Conservation (phyloP, 768 basidiomycete species). For the Pleurotus tuoliensis region DNA sequence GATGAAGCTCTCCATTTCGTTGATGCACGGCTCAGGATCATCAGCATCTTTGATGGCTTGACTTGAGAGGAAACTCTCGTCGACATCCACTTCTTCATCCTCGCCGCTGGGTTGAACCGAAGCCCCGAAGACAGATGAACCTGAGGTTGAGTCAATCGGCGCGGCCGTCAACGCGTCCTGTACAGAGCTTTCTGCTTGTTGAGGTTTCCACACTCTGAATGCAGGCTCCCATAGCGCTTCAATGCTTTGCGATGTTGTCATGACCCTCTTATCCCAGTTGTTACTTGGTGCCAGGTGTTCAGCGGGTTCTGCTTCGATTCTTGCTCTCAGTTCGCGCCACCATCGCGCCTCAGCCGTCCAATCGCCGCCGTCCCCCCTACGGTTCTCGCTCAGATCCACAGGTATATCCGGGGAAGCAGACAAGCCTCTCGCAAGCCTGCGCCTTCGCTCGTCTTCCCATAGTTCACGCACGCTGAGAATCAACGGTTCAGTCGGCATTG, state of each 20-base stretch:
- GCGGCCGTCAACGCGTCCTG: constrained; percentile 9
- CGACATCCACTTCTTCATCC: constrained; percentile 40
- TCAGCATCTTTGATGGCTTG: constrained; percentile 37
- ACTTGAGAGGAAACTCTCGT: constrained; percentile 46
- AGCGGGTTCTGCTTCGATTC: constrained; percentile 48
- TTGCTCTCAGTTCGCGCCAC: constrained; percentile 66
- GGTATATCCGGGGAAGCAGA: constrained; percentile 72
- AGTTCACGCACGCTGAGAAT: constrained; percentile 88
- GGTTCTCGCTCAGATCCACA: constrained; percentile 60
- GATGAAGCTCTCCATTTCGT: constrained; percentile 20
- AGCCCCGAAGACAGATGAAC: background rate
- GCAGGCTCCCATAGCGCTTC: constrained; percentile 79
- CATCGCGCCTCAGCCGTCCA: constrained; percentile 75
- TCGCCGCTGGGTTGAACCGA: constrained; percentile 16
- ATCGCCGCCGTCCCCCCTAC: constrained; percentile 49
- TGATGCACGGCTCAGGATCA: constrained; percentile 18
- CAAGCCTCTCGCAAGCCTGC: constrained; percentile 64
- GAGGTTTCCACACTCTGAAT: constrained; percentile 56
- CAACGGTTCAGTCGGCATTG: constrained; percentile 61
- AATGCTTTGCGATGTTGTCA: constrained; percentile 88
- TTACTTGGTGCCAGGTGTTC: constrained; percentile 9
- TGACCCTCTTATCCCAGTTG: constrained; percentile 70
- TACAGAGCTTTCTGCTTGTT: constrained; percentile 5
- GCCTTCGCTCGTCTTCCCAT: constrained; percentile 92
- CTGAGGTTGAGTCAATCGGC: constrained; percentile 1